A percentile compares a stretch with the other conserved stretches of the same genome.
Evolutionary conservation across 305 asterid genomes (phyloP).

Genomic region (Petunia hybrid): DNA sequence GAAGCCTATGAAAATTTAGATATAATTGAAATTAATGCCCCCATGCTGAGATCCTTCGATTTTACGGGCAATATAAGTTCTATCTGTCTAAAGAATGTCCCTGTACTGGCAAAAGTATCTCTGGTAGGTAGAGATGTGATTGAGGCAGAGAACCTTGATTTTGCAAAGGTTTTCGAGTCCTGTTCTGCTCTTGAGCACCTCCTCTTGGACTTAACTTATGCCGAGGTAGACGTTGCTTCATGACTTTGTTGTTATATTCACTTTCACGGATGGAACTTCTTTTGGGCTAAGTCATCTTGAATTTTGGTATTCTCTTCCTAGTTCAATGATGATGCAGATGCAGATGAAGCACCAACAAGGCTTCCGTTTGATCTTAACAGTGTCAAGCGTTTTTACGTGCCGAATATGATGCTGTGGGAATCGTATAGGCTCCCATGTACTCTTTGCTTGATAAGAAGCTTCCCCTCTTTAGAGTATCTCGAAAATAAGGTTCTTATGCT

Average conservation of each 20-base stretch:
- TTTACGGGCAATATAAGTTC: too few relatives aligned
- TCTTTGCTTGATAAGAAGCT: conserved; percentile 40
- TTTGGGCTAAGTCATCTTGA: too few relatives aligned
- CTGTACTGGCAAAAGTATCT: too few relatives aligned
- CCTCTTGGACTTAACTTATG: neutral
- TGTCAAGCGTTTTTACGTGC: conserved; percentile 30
- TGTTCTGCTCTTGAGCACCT: conserved; percentile 30
- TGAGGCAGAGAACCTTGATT: too few relatives aligned
- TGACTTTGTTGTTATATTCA: neutral
- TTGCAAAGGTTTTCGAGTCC: neutral
- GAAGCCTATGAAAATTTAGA: too few relatives aligned
- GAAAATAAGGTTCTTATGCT: conserved; percentile 20
- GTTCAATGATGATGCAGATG: neutral
- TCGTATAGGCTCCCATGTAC: conserved; percentile 22
- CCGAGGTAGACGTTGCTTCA: conserved; percentile 31
- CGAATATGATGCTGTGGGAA: neutral
- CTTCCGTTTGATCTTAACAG: conserved; percentile 19
- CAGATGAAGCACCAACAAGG: conserved; percentile 21
- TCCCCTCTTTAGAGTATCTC: conserved; percentile 32
- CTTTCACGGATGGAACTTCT: too few relatives aligned
- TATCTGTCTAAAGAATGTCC: too few relatives aligned
- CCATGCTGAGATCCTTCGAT: conserved; percentile 24
- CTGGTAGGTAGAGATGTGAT: too few relatives aligned
- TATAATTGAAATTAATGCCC: conserved; percentile 31
- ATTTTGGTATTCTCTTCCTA: too few relatives aligned